These are phyloP conservation scores for Yamadazyma aaseri DNA, from an alignment of 1,139 yeast species.

Conservation along the genomic window DNA sequence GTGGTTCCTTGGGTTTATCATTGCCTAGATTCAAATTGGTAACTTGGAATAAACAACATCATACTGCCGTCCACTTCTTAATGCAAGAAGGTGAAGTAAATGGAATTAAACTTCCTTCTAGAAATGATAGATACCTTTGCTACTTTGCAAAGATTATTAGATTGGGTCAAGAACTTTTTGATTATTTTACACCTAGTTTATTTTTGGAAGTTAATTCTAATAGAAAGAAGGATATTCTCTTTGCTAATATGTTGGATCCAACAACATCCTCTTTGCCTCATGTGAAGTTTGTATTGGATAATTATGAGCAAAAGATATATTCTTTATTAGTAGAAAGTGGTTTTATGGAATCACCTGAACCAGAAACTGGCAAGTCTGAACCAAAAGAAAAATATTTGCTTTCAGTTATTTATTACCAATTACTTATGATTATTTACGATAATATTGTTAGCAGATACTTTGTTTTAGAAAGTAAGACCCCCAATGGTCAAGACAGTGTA, in stretches of 20 bases:
- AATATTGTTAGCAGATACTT: conserved; percentile 27
- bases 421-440: conserved; percentile 49
- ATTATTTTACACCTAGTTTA: conserved; percentile 21
- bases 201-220: conserved; percentile 6
- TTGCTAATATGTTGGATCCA: conserved; percentile 18
- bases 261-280: conserved; percentile 15
- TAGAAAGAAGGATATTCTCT: conserved; percentile 15
- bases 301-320: conserved; percentile 24
- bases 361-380: conserved; percentile 9
- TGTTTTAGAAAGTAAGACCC: conserved; percentile 13
- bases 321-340: conserved; percentile 28
- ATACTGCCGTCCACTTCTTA: conserved; percentile 31
- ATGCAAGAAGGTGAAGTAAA: conserved; percentile 27
- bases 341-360: conserved; percentile 20
- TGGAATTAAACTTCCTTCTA: conserved; percentile 17
- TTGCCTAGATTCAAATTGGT: conserved; percentile 50
- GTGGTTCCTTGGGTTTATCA: conserved; percentile 50
- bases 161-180: conserved; percentile 46
- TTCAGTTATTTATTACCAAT: conserved; percentile 43
- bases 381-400: conserved; percentile 35
- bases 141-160: conserved; percentile 38
- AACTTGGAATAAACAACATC: conserved; percentile 46
- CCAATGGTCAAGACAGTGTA: conserved; percentile 11
- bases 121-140: conserved; percentile 36
- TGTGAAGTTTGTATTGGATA: conserved; percentile 16